Evolutionary conservation across 805 yeast species (phyloP), one percentile per base, ranked within the genome.

Genomic region (Teunomyces gatunensis): DNA sequence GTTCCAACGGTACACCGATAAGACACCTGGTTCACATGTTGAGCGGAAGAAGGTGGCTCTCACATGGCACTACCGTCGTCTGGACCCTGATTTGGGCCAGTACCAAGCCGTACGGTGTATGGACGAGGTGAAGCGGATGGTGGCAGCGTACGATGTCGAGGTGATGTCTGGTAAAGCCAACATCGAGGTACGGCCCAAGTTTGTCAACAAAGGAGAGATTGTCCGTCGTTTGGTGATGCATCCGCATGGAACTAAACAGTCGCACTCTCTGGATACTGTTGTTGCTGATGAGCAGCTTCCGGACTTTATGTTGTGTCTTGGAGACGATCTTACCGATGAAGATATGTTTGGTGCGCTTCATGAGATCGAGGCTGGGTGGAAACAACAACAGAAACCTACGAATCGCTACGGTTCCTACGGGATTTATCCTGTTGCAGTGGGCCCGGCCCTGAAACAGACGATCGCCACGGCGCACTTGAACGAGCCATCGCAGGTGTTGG

Each of bases 151-250:
- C 60, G 96, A 89, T 51, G 86, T 94, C 37, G 99, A 94, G 61
- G 94, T 94, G 12, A 92, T 94, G 97, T 77, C 86, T 11, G 99
- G 99, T 41, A 94, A 94, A 68, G 98, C 98, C 28, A 94, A 94
- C 61, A 79, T 94, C 40, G 99, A 94, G 69, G 98, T 94, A n/a
- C 78, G 99, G 53, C 99, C 99, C 11, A 81, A 82, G 50, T 87
- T 90, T 64, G 89, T 92, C 46, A 94, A 94, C 72, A 94, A 94
- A 67, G 99, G 99, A 48, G 99, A 92, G 67, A 94, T 94, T 59
- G 98, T 88, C 32, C 86, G 82, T 61, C 71, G 90, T 51, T 75
- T 92, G 48, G 88, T 89, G 9, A 70, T 82, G 57, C 79, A 79
- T 47, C 75, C 79, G 15, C 85, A 85, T 61, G 88, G 88, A 6